Percentiles rank a stretch among this genome's conserved stretches.
Evolutionary conservation across 2,329 filamentous ascomycete genomes (phyloP).

Genomic region (Diaporthe citrichinensis): DNA sequence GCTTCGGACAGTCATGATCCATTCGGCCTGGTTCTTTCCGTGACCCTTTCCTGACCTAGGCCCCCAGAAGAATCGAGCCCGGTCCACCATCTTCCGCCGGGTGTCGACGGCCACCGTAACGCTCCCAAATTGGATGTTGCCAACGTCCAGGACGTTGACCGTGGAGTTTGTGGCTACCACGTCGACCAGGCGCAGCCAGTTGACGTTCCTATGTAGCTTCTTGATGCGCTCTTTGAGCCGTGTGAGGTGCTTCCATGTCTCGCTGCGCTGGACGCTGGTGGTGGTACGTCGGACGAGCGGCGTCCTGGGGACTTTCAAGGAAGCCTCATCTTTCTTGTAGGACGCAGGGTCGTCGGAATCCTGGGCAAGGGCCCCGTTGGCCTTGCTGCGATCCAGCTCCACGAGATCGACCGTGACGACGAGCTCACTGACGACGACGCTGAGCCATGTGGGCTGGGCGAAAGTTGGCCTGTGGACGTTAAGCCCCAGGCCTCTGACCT

Average conservation of each 20-base stretch:
- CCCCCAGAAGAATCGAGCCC: constrained; percentile 89
- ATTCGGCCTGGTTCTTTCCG: constrained; percentile 85
- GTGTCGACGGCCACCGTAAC: constrained; percentile 92
- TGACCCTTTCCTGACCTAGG: constrained; percentile 71
- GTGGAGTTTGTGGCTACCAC: constrained; percentile 86
- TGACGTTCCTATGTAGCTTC: constrained; percentile 85
- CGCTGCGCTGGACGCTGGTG: constrained; percentile 65
- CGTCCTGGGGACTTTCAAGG: constrained; percentile 46
- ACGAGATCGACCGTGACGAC: constrained; percentile 85
- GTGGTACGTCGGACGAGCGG: constrained; percentile 49
- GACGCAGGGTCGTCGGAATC: constrained; percentile 44
- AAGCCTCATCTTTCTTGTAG: constrained; percentile 43
- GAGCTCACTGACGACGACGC: constrained; percentile 88
- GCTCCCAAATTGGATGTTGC: constrained; percentile 86
- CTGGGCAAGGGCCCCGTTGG: constrained; percentile 49
- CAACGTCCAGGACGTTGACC: constrained; percentile 83
- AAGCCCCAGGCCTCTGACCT: constrained; percentile 81
- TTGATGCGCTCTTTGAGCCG: constrained; percentile 89
- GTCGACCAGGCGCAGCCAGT: constrained; percentile 92
- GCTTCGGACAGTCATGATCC: constrained; percentile 89
- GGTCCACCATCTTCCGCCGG: constrained; percentile 89
- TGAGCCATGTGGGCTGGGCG: constrained; percentile 96
- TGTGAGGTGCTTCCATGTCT: constrained; percentile 86
- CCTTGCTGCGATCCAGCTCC: constrained; percentile 69
- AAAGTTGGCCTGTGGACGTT: constrained; percentile 95